Evolutionary conservation across 73 alveolate species (phyloP).

Genomic region (Paramecium biaurelia): DNA sequence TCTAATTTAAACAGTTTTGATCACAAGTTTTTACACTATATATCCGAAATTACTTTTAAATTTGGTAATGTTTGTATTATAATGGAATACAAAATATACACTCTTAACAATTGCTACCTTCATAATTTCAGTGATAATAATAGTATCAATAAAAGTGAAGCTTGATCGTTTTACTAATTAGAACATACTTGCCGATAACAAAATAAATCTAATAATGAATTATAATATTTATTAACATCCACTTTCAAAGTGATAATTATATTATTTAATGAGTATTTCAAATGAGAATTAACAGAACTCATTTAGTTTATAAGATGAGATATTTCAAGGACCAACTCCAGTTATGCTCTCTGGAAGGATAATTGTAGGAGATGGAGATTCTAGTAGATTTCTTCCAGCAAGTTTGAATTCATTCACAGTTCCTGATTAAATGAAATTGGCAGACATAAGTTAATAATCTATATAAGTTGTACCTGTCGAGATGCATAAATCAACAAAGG

Average conservation of each 20-base stretch:
- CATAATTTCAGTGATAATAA: neutral
- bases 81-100: neutral
- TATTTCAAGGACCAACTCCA: slow-evolving; percentile 1
- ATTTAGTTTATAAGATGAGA: neutral
- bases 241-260: neutral
- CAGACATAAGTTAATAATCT: neutral
- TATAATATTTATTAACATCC: neutral
- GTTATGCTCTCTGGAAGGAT: neutral
- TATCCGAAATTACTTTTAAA: neutral
- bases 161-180: neutral
- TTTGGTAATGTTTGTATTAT: neutral
- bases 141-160: neutral
- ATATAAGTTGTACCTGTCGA: neutral
- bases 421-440: neutral
- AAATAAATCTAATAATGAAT: neutral
- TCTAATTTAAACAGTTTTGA: neutral
- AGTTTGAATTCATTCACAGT: slow-evolving; percentile 26
- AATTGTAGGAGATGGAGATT: slow-evolving; percentile 10
- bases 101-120: neutral
- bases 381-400: neutral
- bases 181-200: neutral
- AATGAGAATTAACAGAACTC: neutral
- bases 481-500: neutral
- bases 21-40: neutral
- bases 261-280: neutral